phyloP scores from a whole-genome alignment of 768 basidiomycete species.

The Rhodotorula graminis region DNA sequence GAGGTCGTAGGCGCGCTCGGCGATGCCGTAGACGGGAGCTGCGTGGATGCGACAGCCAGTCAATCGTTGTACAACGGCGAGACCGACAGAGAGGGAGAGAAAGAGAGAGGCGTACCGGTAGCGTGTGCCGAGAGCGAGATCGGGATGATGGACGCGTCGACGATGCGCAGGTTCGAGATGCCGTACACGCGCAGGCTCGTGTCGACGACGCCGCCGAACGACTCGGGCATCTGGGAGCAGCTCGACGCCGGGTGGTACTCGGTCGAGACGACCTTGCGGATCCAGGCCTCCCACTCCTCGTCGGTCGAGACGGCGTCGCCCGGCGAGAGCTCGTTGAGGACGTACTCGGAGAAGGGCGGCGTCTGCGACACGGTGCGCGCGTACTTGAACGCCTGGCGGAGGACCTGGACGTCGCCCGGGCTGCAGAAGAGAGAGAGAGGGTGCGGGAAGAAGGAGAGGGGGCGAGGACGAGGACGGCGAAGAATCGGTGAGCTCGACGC shows the following conservation, averaged over 20 bases:
- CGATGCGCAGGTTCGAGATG: slow-evolving; percentile 50
- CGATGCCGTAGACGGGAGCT: slow-evolving; percentile 19
- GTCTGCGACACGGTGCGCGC: slow-evolving; percentile 48
- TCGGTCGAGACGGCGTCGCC: slow-evolving; percentile 46
- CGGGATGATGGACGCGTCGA: slow-evolving; percentile 46
- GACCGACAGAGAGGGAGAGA: background rate
- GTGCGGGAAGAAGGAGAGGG: slow-evolving; percentile 1
- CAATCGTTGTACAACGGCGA: background rate
- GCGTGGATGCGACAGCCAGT: background rate
- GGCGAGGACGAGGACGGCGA: background rate
- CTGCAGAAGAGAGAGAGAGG: background rate
- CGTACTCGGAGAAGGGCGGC: slow-evolving; percentile 45
- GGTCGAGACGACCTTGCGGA: slow-evolving; percentile 37
- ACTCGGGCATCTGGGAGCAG: slow-evolving; percentile 50
- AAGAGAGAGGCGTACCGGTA: slow-evolving; percentile 47
- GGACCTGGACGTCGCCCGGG: slow-evolving; percentile 45
- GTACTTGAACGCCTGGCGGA: slow-evolving; percentile 44
- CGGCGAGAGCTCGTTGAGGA: slow-evolving; percentile 46
- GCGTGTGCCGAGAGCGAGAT: slow-evolving; percentile 31
- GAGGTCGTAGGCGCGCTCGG: slow-evolving; percentile 30
- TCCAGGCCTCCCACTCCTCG: slow-evolving; percentile 44
- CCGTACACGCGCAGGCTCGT: slow-evolving; percentile 51
- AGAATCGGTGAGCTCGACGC: too few species aligned
- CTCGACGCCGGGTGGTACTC: slow-evolving; percentile 39
- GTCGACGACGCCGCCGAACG: slow-evolving; percentile 52